Evolutionary conservation across 495 filamentous ascomycete species (phyloP).

Genomic region (Penicillium angulare): DNA sequence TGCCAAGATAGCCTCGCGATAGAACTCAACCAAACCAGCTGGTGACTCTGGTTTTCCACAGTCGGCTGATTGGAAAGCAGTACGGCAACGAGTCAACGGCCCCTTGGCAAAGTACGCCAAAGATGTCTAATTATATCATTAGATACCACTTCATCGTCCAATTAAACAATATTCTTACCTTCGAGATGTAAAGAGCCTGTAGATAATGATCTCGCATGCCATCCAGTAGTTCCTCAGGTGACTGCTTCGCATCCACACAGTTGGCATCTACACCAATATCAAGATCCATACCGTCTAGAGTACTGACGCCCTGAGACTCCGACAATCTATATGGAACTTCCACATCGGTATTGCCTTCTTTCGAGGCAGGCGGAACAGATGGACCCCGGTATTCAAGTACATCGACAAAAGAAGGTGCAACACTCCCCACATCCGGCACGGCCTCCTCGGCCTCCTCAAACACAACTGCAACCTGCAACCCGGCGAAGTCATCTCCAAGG

Average conservation of each 20-base stretch:
- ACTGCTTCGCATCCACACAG: constrained; percentile 40
- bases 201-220: constrained; percentile 75
- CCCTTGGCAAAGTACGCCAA: constrained; percentile 98
- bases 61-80: constrained; percentile 64
- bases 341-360: background rate
- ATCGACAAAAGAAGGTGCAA: constrained; percentile 22
- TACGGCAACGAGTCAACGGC: constrained; percentile 81
- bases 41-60: constrained; percentile 28
- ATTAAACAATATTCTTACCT: constrained; percentile 45
- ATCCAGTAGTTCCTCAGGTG: constrained; percentile 62
- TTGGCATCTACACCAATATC: constrained; percentile 10
- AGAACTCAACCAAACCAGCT: constrained; percentile 59
- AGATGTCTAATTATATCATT: constrained; percentile 57
- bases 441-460: constrained; percentile 21
- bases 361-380: constrained; percentile 14
- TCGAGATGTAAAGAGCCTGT: constrained; percentile 87
- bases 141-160: constrained; percentile 1
- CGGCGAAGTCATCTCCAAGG: constrained; percentile 22
- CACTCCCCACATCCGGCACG: constrained; percentile 1
- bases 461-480: constrained; percentile 33
- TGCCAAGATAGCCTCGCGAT: constrained; percentile 69
- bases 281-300: constrained; percentile 12
- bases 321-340: constrained; percentile 4
- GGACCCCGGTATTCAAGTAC: constrained; percentile 18
- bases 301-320: constrained; percentile 16